These are phyloP conservation scores for Zymoseptoria tritici DNA, from an alignment of 2,329 filamentous ascomycete genomes.

Conservation along the genomic window DNA sequence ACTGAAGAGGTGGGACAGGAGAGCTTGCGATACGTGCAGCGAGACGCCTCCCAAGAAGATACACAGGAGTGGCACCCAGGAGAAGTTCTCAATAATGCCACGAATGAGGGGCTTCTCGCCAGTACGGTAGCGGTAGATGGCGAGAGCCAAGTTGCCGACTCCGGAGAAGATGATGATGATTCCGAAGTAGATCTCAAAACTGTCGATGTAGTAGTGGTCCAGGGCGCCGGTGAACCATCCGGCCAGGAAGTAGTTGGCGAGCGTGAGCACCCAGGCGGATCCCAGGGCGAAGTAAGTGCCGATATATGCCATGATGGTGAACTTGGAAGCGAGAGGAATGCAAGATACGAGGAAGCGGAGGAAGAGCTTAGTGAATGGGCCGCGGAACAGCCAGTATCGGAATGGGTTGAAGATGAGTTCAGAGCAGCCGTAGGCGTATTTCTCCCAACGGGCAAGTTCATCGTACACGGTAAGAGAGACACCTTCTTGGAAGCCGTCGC, in stretches of 20 bases:
- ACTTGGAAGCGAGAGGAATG: constrained; percentile 67
- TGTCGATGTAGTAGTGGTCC: constrained; percentile 73
- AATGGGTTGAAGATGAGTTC: constrained; percentile 76
- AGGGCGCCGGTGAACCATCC: constrained; percentile 71
- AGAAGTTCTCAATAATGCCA: constrained; percentile 48
- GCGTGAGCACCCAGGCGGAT: constrained; percentile 66
- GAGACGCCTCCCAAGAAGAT: constrained; percentile 37
- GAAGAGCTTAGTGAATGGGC: constrained; percentile 75
- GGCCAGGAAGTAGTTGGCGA: constrained; percentile 66
- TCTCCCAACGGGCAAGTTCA: constrained; percentile 78
- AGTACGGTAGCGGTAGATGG: constrained; percentile 64
- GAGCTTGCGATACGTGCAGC: constrained; percentile 34
- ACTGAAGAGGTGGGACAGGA: constrained; percentile 34
- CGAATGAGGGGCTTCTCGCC: constrained; percentile 55
- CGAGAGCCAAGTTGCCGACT: constrained; percentile 64
- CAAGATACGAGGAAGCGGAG: constrained; percentile 63
- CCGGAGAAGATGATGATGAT: constrained; percentile 73
- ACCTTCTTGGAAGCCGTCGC: constrained; percentile 73
- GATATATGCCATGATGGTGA: constrained; percentile 69
- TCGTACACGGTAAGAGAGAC: constrained; percentile 80
- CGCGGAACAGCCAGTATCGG: constrained; percentile 62
- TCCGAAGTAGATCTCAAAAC: constrained; percentile 72
- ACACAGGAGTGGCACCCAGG: constrained; percentile 52
- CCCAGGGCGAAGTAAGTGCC: constrained; percentile 75
- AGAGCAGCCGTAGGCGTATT: constrained; percentile 78